Percentiles rank a stretch among this genome's conserved stretches.
Evolutionary conservation across 2,329 filamentous ascomycete species (phyloP).

Genomic region (Fusarium cicatricum): DNA sequence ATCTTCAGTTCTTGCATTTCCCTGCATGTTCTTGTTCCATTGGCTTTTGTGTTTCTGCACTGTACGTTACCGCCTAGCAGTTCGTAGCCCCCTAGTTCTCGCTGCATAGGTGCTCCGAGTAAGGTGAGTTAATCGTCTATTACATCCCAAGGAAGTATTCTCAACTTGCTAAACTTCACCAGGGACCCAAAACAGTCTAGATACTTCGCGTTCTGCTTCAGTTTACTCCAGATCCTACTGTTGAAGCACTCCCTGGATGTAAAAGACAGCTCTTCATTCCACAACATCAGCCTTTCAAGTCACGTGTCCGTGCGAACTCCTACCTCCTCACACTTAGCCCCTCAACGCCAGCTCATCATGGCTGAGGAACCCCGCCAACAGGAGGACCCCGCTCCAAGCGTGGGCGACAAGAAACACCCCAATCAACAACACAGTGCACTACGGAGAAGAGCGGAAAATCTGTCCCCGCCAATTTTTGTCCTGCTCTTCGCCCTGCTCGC

Average conservation of each 20-base stretch:
- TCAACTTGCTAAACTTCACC: too few species aligned
- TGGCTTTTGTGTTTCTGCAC: conserved; percentile 22
- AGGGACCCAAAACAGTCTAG: too few species aligned
- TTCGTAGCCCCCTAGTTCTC: background rate
- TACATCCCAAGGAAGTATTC: background rate
- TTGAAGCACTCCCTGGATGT: background rate
- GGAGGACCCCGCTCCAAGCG: conserved; percentile 48
- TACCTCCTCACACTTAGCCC: conserved; percentile 24
- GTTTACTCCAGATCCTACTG: too few species aligned
- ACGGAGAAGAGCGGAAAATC: conserved; percentile 49
- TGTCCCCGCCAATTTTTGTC: conserved; percentile 55
- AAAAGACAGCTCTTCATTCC: conserved; percentile 1
- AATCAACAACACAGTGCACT: conserved; percentile 36
- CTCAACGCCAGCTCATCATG: conserved; percentile 43
- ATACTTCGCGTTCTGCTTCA: too few species aligned
- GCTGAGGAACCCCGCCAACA: conserved; percentile 47
- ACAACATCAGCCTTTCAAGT: conserved; percentile 15
- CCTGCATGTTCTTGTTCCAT: conserved; percentile 13
- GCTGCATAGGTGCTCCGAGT: background rate
- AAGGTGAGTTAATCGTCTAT: background rate
- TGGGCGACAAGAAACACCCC: too few species aligned
- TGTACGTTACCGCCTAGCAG: conserved; percentile 24
- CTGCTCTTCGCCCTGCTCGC: conserved; percentile 50
- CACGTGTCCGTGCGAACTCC: conserved; percentile 42
- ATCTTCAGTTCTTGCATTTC: conserved; percentile 18